These are phyloP conservation scores for Botrytis cinerea DNA, from an alignment of 2,329 filamentous ascomycete species.

Conservation along the genomic window DNA sequence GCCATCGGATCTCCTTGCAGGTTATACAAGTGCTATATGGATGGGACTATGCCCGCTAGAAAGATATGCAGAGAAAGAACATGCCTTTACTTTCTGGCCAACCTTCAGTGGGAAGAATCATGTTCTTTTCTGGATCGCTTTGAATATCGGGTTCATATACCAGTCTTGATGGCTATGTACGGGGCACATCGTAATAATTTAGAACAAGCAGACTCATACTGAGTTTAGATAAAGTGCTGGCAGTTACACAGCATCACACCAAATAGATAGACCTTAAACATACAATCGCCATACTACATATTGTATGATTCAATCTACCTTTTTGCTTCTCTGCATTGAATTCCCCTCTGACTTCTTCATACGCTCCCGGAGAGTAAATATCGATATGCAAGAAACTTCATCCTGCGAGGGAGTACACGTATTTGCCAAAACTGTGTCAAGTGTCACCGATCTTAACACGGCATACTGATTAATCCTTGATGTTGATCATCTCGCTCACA, in stretches of 20 bases:
- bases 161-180: background rate
- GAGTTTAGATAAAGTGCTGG: background rate
- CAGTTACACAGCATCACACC: background rate
- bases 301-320: background rate
- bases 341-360: background rate
- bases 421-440: background rate
- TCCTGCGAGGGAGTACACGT: background rate
- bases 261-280: background rate
- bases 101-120: background rate
- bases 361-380: background rate
- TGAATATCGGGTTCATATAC: background rate
- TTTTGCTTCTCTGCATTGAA: background rate
- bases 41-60: background rate
- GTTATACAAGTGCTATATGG: background rate
- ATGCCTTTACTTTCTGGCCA: background rate
- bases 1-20: background rate
- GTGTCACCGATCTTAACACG: background rate
- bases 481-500: conserved; percentile 12
- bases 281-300: background rate
- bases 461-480: background rate
- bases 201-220: background rate
- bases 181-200: background rate
- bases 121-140: background rate
- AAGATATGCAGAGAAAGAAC: no score
- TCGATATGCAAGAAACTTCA: background rate